Base-by-base conservation (phyloP, 2,329 filamentous ascomycete species). In the Ascosphaera acerosa region DNA sequence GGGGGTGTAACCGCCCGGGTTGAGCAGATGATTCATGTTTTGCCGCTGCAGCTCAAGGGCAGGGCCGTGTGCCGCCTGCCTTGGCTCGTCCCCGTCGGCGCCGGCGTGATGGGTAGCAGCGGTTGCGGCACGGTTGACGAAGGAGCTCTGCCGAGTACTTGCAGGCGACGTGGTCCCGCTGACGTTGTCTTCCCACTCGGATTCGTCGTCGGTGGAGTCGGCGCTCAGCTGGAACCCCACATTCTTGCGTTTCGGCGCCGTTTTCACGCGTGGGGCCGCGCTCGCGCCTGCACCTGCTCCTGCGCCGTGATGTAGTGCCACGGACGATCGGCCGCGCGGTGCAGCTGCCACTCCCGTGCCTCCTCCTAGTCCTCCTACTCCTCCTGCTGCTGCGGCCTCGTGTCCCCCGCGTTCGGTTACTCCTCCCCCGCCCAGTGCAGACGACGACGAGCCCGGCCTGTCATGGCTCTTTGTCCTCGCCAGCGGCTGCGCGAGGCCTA, bases 111-210 rank as follows among this genome's bases (percentile, higher is more conserved):
- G n/a, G n/a, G n/a, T n/a, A n/a, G n/a, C n/a, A n/a, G n/a, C n/a
- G 14, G 43, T 26, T 4, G 35, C 47, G 30, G 48, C 46, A n/a
- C n/a, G n/a, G n/a, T n/a, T n/a, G 17, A 42, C 51, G 28, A 53
- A 44, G 6, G 55, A 59, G 37, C 55, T 55, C 33, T 53, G 52
- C 35, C 55, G 45, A 9, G 55, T 58, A 35, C 54, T 54, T 37
- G 56, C 53, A 18, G 55, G 54, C 12, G 55, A 59, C 37, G 20
- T 23, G 20, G 20, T 23, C 12, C 20, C 20, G 12, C 20, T 23
- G 16, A 53, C 56, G 14, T 42, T 46, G 40, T 59, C 54, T 37
- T 58, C 55, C 55, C 55, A 58, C 37, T 58, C 55, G 35, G 44
- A 52, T 36, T 58, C 55, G 25, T 45, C 41, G 37, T 55, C 52